A percentile compares a stretch with the other conserved stretches of the same genome.
These are phyloP conservation scores for Boletus subcaerulescens DNA, from an alignment of 768 basidiomycete genomes.

Conservation along the genomic window DNA sequence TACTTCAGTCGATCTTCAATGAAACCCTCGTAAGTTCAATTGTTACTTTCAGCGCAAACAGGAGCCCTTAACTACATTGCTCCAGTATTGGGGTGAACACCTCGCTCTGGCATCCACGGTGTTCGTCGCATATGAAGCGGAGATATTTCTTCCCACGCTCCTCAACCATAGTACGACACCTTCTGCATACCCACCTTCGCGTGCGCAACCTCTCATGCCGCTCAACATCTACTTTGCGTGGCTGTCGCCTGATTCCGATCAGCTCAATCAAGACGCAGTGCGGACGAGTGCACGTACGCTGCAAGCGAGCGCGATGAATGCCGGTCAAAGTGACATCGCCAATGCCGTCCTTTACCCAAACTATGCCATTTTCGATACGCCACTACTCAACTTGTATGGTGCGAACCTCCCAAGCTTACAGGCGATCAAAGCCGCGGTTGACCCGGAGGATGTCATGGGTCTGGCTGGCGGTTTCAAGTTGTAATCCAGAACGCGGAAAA, in stretches of 20 bases:
- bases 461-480: slow-evolving; percentile 61
- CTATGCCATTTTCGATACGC: slow-evolving; percentile 53
- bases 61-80: background rate
- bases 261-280: slow-evolving; percentile 35
- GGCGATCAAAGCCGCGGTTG: slow-evolving; percentile 44
- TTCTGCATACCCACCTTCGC: slow-evolving; percentile 46
- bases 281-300: slow-evolving; percentile 37
- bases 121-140: slow-evolving; percentile 29
- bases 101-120: background rate
- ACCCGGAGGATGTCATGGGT: slow-evolving; percentile 58
- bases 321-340: slow-evolving; percentile 19
- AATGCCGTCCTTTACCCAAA: slow-evolving; percentile 48
- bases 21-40: slow-evolving; percentile 8
- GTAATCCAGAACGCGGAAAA: slow-evolving; percentile 11
- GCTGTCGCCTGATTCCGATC: background rate
- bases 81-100: slow-evolving; percentile 4
- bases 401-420: slow-evolving; percentile 35
- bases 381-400: slow-evolving; percentile 47
- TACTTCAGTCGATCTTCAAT: slow-evolving; percentile 15
- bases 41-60: background rate
- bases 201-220: slow-evolving; percentile 36
- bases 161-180: slow-evolving; percentile 34
- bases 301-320: slow-evolving; percentile 38
- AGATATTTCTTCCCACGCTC: slow-evolving; percentile 47
- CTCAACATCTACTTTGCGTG: slow-evolving; percentile 42